A percentile compares a stretch with the other conserved stretches of the same genome.
These are phyloP conservation scores for Aureobasidium vineae DNA, from an alignment of 2,329 filamentous ascomycete genomes.

Conservation along the genomic window DNA sequence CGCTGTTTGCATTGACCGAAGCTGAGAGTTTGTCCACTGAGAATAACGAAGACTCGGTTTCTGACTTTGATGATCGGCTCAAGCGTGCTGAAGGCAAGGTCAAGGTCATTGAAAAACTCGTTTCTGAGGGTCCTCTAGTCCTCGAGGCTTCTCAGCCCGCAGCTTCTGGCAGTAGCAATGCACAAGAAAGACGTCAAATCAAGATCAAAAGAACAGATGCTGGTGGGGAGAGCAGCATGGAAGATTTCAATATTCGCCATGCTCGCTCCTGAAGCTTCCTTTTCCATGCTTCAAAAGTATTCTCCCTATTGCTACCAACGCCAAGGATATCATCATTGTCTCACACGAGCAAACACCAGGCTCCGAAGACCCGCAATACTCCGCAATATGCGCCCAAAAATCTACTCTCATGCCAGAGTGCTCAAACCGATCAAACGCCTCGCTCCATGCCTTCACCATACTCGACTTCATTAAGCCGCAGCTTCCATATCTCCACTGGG, in stretches of 20 bases:
- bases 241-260: slow-evolving; percentile 37
- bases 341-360: slow-evolving; percentile 19
- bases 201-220: slow-evolving; percentile 31
- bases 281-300: neutral
- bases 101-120: slow-evolving; percentile 76
- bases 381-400: slow-evolving; percentile 2
- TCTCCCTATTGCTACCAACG: slow-evolving; percentile 9
- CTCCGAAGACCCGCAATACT: neutral
- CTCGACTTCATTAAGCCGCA: slow-evolving; percentile 14
- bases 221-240: slow-evolving; percentile 36
- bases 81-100: slow-evolving; percentile 80
- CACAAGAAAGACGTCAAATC: slow-evolving; percentile 26
- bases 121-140: slow-evolving; percentile 46
- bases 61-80: slow-evolving; percentile 85
- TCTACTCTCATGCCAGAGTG: neutral
- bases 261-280: slow-evolving; percentile 25
- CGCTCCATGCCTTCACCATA: neutral
- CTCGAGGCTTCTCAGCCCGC: slow-evolving; percentile 5
- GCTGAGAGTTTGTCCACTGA: slow-evolving; percentile 71
- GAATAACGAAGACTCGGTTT: slow-evolving; percentile 85
- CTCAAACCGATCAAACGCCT: slow-evolving; percentile 10
- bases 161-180: neutral
- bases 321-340: slow-evolving; percentile 17
- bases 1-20: slow-evolving; percentile 75
- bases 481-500: slow-evolving; percentile 20